Base-by-base conservation (phyloP, 768 basidiomycete species). In the Lentinula sp. region DNA sequence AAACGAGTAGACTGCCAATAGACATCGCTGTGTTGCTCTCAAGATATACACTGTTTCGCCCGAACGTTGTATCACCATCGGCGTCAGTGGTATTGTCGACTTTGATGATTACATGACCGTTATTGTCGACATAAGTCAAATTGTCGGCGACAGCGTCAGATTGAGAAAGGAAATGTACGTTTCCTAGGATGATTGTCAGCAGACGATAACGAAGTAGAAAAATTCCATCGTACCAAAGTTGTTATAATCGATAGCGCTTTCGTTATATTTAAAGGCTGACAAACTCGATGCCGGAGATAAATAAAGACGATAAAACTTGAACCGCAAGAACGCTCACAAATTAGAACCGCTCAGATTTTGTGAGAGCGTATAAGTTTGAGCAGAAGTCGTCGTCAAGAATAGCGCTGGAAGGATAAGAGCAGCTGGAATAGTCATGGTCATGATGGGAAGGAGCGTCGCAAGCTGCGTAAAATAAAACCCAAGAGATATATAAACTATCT, bases 31-130 rank as follows among this genome's bases (percentile, higher is more conserved):
- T 7, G 46, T 62, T 62, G 35, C 63, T 62, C 56, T 28, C 28
- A 2, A 66, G 61, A 43, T 66, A 66, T 0, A 66, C 61, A 11
- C 53, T 57, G 46, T 66, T 64, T 10, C 65, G 61, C 11, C 65
- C 65, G 52, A 64, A 66, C 2, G 15, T 43, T 13, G 49, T 50
- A 43, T 64, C 55, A n/a, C 59, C 61, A 3, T 32, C 52, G 40
- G 63, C 65, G 23, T 28, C 61, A 0, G 65, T 66, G 3, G 63
- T 62, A 52, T 64, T 66, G 59, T 66, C 65, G 13, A 66, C 65
- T 51, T 63, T 64, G 34, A 68, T 64, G 42, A 68, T 64, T 13
- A 64, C 67, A 40, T 64, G 65, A 4, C 67, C 67, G 5, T 51
- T 60, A 16, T 21, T 23, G 37, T 68, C 63, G 39, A 66, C 57